These are phyloP conservation scores for Arthroderma sp. DNA, from an alignment of 2,329 filamentous ascomycete species.

Conservation along the genomic window DNA sequence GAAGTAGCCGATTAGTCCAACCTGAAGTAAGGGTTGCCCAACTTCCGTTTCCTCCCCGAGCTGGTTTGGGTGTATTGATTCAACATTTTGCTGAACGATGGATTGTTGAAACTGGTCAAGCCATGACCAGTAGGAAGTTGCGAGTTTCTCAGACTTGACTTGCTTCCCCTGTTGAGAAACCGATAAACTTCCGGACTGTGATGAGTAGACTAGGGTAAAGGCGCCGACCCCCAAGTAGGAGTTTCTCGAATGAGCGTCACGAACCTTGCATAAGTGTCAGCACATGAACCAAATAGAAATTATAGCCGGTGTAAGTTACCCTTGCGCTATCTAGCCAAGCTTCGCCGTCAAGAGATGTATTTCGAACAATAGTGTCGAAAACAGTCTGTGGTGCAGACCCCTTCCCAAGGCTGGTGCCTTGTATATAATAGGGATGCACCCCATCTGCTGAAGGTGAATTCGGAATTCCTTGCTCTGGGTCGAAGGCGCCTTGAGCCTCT, in stretches of 20 bases:
- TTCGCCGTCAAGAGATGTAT: conserved; percentile 11
- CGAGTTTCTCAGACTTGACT: conserved; percentile 6
- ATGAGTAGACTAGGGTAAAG: conserved; percentile 9
- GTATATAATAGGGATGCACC: conserved; percentile 9
- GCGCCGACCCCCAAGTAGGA: conserved; percentile 12
- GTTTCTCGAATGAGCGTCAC: conserved; percentile 12
- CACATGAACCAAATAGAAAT: background rate
- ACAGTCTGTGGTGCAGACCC: conserved; percentile 7
- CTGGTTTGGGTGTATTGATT: conserved; percentile 3
- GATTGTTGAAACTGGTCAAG: conserved; percentile 11
- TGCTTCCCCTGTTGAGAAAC: conserved; percentile 9
- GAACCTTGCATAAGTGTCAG: conserved; percentile 9
- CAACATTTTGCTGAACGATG: conserved; percentile 10
- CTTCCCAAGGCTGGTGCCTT: conserved; percentile 8
- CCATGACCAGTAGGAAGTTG: conserved; percentile 11
- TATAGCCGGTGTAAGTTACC: background rate
- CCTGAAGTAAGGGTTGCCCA: conserved; percentile 12
- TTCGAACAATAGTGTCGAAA: conserved; percentile 11
- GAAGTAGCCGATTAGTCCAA: conserved; percentile 13
- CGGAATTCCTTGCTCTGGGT: background rate
- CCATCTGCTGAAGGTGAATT: background rate
- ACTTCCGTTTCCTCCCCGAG: conserved; percentile 12
- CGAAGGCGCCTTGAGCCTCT: background rate
- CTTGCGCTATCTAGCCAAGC: conserved; percentile 14
- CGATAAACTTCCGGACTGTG: conserved; percentile 8